Percentiles rank a stretch among this genome's conserved stretches.
phyloP scores from a whole-genome alignment of 805 yeast genomes.

The Candida pini region DNA sequence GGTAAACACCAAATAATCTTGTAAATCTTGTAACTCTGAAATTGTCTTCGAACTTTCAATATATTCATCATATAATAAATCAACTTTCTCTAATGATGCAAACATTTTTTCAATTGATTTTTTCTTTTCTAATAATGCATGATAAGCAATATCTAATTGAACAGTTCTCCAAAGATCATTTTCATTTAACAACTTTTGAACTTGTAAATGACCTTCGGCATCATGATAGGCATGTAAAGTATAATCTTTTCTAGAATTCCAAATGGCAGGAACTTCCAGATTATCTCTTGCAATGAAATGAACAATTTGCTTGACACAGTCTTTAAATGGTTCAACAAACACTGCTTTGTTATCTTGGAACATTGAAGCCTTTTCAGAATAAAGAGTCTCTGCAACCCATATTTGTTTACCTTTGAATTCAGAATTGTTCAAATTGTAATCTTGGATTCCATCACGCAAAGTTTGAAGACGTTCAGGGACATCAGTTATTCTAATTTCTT shows the following conservation, averaged over 20 bases:
- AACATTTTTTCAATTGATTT: constrained; percentile 49
- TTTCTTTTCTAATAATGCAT: constrained; percentile 73
- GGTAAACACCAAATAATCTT: constrained; percentile 74
- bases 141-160: constrained; percentile 82
- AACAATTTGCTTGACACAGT: constrained; percentile 65
- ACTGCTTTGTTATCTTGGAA: constrained; percentile 28
- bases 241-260: constrained; percentile 93
- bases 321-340: constrained; percentile 48
- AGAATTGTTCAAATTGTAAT: constrained; percentile 61
- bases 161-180: constrained; percentile 92
- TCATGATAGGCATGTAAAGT: constrained; percentile 48
- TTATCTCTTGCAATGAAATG: constrained; percentile 71
- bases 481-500: constrained; percentile 78
- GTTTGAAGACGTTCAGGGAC: constrained; percentile 90
- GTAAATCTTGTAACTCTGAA: constrained; percentile 80
- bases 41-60: constrained; percentile 53
- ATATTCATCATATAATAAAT: constrained; percentile 51
- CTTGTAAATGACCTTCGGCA: constrained; percentile 34
- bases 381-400: constrained; percentile 72
- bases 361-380: constrained; percentile 47
- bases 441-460: constrained; percentile 58
- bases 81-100: constrained; percentile 48
- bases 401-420: constrained; percentile 68
- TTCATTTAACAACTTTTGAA: constrained; percentile 55
- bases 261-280: constrained; percentile 89